Conservation (phyloP, 495 filamentous ascomycete genomes). For the Gamarada debralockiae region DNA sequence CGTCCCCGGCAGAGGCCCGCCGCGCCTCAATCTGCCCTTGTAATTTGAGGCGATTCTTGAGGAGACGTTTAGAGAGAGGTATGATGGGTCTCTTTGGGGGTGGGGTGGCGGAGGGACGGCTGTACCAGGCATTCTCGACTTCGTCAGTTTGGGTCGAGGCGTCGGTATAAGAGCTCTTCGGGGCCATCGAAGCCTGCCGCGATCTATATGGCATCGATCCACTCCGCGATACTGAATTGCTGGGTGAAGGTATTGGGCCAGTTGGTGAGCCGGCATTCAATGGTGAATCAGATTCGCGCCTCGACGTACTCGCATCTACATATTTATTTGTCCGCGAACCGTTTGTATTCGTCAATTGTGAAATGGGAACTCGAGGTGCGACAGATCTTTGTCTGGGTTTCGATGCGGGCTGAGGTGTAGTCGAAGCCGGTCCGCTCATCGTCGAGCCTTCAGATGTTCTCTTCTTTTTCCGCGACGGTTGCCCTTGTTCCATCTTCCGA, state of each 20-base stretch:
- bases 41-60: conserved; percentile 38
- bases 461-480: conserved; percentile 49
- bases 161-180: conserved; percentile 35
- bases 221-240: background rate
- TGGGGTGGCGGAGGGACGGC: conserved; percentile 19
- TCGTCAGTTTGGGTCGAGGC: conserved; percentile 46
- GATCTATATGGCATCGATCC: conserved; percentile 14
- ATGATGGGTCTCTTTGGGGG: conserved; percentile 37
- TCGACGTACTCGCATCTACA: conserved; percentile 43
- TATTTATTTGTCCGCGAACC: conserved; percentile 37
- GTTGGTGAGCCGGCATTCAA: conserved; percentile 34
- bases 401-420: conserved; percentile 29
- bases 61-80: conserved; percentile 41
- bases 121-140: conserved; percentile 41
- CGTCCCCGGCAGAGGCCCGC: background rate
- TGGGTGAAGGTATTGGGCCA: conserved; percentile 14
- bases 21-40: background rate
- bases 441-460: conserved; percentile 53
- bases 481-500: conserved; percentile 59
- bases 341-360: conserved; percentile 23
- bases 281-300: conserved; percentile 46
- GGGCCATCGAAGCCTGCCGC: conserved; percentile 29
- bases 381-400: conserved; percentile 26
- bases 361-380: conserved; percentile 25
- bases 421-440: conserved; percentile 28